Evolutionary conservation across 2,329 filamentous ascomycete genomes (phyloP), one percentile per base, ranked within the genome.

Genomic region (Phialophora verrucosa): DNA sequence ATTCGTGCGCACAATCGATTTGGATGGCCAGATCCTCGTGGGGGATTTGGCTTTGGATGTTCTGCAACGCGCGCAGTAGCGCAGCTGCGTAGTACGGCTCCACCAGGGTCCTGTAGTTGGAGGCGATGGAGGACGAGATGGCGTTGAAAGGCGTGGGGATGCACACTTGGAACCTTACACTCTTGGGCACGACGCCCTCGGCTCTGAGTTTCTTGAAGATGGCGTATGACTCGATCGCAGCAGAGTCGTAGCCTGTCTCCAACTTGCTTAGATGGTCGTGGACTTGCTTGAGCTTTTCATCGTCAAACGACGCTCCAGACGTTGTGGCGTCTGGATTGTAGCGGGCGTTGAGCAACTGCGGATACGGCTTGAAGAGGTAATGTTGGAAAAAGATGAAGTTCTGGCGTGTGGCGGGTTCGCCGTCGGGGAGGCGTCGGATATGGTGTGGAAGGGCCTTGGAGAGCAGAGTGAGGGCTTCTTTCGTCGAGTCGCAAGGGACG

Each of bases 391-490:
- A 59, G 14, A 77, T 74, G 61, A 76, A 80, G 32, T 70, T 72
- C 8, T 73, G 56, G 31, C 80, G 74, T 49, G 74, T 53, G 14
- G 74, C 78, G 6, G 78, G 77, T 67, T 82, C 80, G 55, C 80
- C 80, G 67, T 82, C 80, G 2, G 80, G 79, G 3, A 82, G 75
- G 38, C 75, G 75, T 29, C 70, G 72, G 29, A 81, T 70, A 12
- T 77, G 78, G 25, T 69, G 64, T 3, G 77, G 74, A 2, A 80
- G 72, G 4, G 67, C 67, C 6, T 70, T 64, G n/a, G 66, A 62
- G 42, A 76, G 72, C 32, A 66, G 71, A 2, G 67, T 73, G 60
- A 82, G 78, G 17, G 77, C 76, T 14, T 75, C 72, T 53, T 75
- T 71, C 3, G 75, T 70, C 58, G 77, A 72, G 3, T 73, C 62